phyloP scores from a whole-genome alignment of 1,284 basidiomycete species.

The Sporisorium scitamineum region DNA sequence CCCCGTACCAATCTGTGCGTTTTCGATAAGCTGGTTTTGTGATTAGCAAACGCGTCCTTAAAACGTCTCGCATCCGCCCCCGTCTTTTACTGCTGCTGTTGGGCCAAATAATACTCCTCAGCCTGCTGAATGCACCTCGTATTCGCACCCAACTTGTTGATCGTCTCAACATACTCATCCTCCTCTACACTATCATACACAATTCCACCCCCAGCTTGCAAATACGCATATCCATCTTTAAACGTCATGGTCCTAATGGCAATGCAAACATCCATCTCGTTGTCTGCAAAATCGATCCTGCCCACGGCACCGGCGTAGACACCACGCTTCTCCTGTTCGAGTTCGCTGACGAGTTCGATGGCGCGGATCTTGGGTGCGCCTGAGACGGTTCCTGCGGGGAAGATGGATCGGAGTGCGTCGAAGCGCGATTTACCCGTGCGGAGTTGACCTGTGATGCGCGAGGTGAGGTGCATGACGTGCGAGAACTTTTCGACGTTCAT shows the following conservation, averaged over 20 bases:
- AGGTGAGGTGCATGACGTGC: slow-evolving; percentile 97
- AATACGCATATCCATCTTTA: slow-evolving; percentile 89
- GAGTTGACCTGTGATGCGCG: slow-evolving; percentile 89
- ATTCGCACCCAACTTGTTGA: slow-evolving; percentile 93
- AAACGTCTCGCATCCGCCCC: too few species aligned
- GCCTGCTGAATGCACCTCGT: slow-evolving; percentile 85
- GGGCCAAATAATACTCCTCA: slow-evolving; percentile 72
- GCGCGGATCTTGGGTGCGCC: slow-evolving; percentile 99
- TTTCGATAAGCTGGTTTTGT: too few species aligned
- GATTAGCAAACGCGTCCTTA: too few species aligned
- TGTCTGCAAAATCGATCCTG: slow-evolving; percentile 92
- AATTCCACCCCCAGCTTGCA: slow-evolving; percentile 94
- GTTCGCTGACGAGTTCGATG: slow-evolving; percentile 87
- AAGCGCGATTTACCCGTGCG: slow-evolving; percentile 88
- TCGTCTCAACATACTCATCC: slow-evolving; percentile 94
- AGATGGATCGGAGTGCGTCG: slow-evolving; percentile 98
- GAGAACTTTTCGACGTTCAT: slow-evolving; percentile 96
- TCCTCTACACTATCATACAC: slow-evolving; percentile 97
- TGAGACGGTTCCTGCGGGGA: slow-evolving; percentile 98
- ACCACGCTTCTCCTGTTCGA: slow-evolving; percentile 90
- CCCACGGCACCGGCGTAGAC: slow-evolving; percentile 98
- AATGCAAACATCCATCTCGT: slow-evolving; percentile 98
- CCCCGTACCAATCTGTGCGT: too few species aligned
- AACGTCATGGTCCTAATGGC: slow-evolving; percentile 98
- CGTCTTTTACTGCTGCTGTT: slow-evolving; percentile 8